phyloP scores from a whole-genome alignment of 1,284 basidiomycete genomes.

The Rhodotorula sp. region DNA sequence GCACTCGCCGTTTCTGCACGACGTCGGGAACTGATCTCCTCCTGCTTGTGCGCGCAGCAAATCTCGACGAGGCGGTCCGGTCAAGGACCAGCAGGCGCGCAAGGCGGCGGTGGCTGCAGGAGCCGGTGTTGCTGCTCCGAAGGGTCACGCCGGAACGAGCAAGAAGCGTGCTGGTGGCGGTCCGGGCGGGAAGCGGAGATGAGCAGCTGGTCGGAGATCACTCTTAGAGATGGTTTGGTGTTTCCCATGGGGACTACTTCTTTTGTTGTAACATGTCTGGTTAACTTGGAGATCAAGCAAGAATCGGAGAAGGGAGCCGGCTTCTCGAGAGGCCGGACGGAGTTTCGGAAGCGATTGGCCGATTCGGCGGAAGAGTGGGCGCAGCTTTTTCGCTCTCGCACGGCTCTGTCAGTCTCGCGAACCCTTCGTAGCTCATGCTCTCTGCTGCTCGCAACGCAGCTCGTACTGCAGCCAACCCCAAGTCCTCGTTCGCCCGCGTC shows the following conservation, averaged over 20 bases:
- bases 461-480: neutral
- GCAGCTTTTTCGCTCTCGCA: neutral
- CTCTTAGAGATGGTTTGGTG: neutral
- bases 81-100: constrained; percentile 29
- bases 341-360: too few species aligned
- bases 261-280: neutral
- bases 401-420: neutral
- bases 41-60: constrained; percentile 13
- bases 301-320: too few species aligned
- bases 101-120: constrained; percentile 6
- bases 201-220: neutral
- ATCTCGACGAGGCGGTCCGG: constrained; percentile 29
- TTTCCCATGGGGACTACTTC: neutral
- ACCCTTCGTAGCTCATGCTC: neutral
- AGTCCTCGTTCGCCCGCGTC: neutral
- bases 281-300: neutral
- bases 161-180: constrained; percentile 19
- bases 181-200: constrained; percentile 1
- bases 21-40: neutral
- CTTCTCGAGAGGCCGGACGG: neutral
- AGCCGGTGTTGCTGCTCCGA: constrained; percentile 2
- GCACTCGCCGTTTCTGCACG: too few species aligned
- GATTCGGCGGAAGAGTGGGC: too few species aligned
- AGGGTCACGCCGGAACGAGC: constrained; percentile 29
- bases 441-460: constrained; percentile 5